phyloP scores from a whole-genome alignment of 2,329 filamentous ascomycete genomes.

The Eutypella sp. region DNA sequence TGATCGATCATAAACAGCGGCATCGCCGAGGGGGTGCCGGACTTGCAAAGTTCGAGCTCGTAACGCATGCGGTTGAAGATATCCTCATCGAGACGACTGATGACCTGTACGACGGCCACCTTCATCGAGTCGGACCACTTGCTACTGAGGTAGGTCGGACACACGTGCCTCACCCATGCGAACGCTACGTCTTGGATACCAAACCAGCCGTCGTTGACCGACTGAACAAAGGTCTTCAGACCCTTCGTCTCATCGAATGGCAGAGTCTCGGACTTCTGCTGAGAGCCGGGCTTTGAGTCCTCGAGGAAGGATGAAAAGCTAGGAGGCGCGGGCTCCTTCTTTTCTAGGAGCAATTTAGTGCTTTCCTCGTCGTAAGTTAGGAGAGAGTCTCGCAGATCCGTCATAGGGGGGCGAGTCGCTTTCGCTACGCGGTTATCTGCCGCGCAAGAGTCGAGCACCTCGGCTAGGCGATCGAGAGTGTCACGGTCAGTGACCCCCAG shows the following conservation, averaged over 20 bases:
- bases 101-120: constrained; percentile 50
- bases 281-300: constrained; percentile 53
- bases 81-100: constrained; percentile 47
- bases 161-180: constrained; percentile 50
- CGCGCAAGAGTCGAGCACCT: constrained; percentile 48
- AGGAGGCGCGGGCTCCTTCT: constrained; percentile 46
- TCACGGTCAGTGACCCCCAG: constrained; percentile 47
- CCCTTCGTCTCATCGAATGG: constrained; percentile 49
- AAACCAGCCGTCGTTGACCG: constrained; percentile 45
- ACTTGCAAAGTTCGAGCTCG: constrained; percentile 30
- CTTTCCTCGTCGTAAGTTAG: constrained; percentile 48
- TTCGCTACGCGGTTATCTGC: constrained; percentile 47
- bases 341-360: constrained; percentile 47
- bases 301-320: constrained; percentile 60
- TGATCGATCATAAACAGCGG: constrained; percentile 31
- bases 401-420: constrained; percentile 40
- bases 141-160: constrained; percentile 45
- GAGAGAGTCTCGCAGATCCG: constrained; percentile 46
- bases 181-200: constrained; percentile 53
- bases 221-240: constrained; percentile 46
- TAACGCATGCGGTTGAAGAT: constrained; percentile 43
- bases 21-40: constrained; percentile 8
- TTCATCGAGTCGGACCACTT: constrained; percentile 58
- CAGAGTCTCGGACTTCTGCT: constrained; percentile 42
- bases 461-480: constrained; percentile 40